Evolutionary conservation across 148 eudicot genomes (phyloP).

Genomic region (Camellia granthamiana): DNA sequence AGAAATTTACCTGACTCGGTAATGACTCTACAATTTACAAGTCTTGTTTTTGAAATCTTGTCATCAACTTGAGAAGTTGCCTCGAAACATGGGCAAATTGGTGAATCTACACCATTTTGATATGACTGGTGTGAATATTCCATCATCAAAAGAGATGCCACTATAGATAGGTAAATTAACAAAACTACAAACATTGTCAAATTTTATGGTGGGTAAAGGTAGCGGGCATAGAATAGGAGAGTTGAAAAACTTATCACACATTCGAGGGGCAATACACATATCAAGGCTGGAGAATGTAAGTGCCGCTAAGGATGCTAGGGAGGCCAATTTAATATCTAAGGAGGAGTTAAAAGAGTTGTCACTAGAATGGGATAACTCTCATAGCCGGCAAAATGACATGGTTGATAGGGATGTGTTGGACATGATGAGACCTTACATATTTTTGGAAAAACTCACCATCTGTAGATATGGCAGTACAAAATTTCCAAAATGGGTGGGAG

Average conservation of each 20-base stretch:
- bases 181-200: constrained; percentile 13
- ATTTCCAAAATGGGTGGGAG: background rate
- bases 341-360: background rate
- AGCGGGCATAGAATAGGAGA: too few relatives aligned
- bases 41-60: constrained; percentile 19
- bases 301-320: background rate
- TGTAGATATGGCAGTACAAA: background rate
- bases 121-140: background rate
- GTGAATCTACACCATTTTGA: constrained; percentile 14
- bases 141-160: constrained; percentile 12
- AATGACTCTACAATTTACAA: constrained; percentile 16
- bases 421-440: background rate
- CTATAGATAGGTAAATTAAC: constrained; percentile 11
- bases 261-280: background rate
- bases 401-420: background rate
- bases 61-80: constrained; percentile 14
- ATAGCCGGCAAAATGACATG: background rate
- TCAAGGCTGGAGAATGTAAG: background rate
- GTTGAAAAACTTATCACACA: background rate
- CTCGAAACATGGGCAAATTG: constrained; percentile 3
- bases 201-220: constrained; percentile 4
- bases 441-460: background rate
- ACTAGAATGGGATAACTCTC: background rate
- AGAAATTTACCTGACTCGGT: constrained; percentile 16
- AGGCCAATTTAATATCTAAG: background rate